Base-by-base conservation (phyloP, 768 basidiomycete genomes). In the Lenzites betulinus region DNA sequence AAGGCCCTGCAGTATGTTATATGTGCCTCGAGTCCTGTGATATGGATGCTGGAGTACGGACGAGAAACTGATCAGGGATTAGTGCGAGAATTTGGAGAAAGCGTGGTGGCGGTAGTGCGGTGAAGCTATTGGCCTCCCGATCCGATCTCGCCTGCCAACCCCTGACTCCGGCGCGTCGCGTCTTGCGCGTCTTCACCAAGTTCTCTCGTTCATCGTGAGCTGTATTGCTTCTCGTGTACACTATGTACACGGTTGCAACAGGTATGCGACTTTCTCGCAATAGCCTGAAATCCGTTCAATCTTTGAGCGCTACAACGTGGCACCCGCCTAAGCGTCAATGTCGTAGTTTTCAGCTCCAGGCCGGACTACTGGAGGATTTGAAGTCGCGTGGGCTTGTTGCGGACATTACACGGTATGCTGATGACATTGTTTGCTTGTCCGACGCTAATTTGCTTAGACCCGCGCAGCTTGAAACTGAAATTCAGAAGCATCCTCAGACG, bases 401-500 rank as follows among this genome's bases (percentile, higher is more conserved):
- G 7, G 71, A 78, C 50, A 68, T 76, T 20, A 76, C 76, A 9
- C 41, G 18, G 7, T 46, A 8, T 35, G 16, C 18, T 22, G 7
- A 33, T 33, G 30, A 33, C 30, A 33, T 4, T 33, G 30, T 33
- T 5, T 33, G 11, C 4, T 33, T 11, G 30, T 33, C 7, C 26
- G 22, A 54, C 20, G 38, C 47, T 59, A 18, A 63, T 38, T 39
- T 7, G 20, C 1, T 11, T 22, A 67, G 66, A 35, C 55, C 58
- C 9, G 58, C 55, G 23, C 48, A 51, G 38, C 59, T 67, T 9
- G 41, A 62, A 35, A 26, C 26, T 38, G 66, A 64, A 30, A 15
- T 67, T 2, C 26, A 26, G 20, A 59, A 52, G 30, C 38, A 62
- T 15, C 63, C 60, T 16, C 85, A 83, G 64, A 83, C 83, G 0